Evolutionary conservation across 176 grass and related monocot species (phyloP).

Genomic region (Juncus effusus): DNA sequence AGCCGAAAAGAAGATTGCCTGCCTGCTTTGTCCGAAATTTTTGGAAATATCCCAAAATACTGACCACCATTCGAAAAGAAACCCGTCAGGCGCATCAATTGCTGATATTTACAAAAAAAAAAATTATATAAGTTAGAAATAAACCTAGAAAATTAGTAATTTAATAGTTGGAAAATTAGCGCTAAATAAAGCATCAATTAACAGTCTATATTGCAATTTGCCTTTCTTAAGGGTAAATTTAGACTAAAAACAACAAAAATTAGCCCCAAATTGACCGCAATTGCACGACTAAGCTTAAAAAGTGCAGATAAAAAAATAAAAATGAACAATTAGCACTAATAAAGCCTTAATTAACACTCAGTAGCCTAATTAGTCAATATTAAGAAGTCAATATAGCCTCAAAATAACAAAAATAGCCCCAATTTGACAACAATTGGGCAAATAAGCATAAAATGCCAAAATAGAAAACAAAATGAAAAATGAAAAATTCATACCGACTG

Average conservation of each 20-base stretch:
- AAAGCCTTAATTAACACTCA: background rate
- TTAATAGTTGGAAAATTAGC: no score
- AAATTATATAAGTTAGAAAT: no score
- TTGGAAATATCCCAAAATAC: constrained; percentile 99
- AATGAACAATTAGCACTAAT: background rate
- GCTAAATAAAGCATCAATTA: no score
- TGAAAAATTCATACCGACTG: constrained; percentile 74
- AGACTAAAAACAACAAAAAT: background rate
- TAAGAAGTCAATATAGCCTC: background rate
- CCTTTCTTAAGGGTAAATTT: background rate
- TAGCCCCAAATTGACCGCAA: no score
- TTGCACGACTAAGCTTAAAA: background rate
- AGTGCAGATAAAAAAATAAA: background rate
- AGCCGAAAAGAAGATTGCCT: no score
- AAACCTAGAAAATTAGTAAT: no score
- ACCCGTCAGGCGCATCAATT: constrained; percentile 97
- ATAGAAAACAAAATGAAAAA: background rate
- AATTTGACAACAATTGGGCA: background rate
- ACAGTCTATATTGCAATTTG: no score
- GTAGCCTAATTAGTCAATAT: no score
- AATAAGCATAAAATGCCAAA: constrained; percentile 7
- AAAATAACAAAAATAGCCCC: background rate
- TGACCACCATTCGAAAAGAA: constrained; percentile 99
- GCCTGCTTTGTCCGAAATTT: no score
- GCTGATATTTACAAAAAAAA: constrained; percentile 33